These are phyloP conservation scores for Yamagishiella unicocca DNA, from an alignment of 139 green algal genomes.

Conservation along the genomic window DNA sequence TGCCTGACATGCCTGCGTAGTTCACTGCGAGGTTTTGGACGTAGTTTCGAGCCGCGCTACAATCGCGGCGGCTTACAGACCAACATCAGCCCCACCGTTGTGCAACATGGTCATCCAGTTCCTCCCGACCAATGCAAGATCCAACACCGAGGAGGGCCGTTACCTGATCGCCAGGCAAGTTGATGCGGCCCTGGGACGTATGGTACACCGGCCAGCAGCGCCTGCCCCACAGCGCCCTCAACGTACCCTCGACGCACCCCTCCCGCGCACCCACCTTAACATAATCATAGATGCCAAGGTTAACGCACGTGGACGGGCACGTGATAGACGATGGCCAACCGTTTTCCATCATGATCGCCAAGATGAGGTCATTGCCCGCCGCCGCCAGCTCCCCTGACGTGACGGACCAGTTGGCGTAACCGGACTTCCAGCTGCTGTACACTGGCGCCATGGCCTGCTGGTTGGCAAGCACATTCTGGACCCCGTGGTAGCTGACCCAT, in stretches of 20 bases:
- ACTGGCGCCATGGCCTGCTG: neutral
- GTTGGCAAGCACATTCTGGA: neutral
- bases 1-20: too few relatives aligned
- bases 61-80: too few relatives aligned
- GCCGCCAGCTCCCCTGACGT: neutral
- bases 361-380: neutral
- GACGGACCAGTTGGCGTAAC: neutral
- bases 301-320: conserved; percentile 33
- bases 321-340: neutral
- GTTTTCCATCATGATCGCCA: neutral
- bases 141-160: too few relatives aligned
- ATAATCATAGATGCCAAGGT: conserved; percentile 1
- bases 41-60: too few relatives aligned
- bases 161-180: neutral
- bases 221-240: neutral
- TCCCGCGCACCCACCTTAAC: neutral
- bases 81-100: neutral
- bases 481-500: conserved; percentile 1
- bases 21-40: too few relatives aligned
- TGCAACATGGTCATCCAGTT: neutral
- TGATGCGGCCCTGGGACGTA: neutral
- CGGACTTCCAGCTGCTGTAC: neutral
- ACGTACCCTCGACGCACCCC: neutral
- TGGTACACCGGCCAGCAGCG: neutral
- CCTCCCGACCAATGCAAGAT: too few relatives aligned